Evolutionary conservation across 2,329 filamentous ascomycete genomes (phyloP).

Genomic region (Penicillium brasilianum): DNA sequence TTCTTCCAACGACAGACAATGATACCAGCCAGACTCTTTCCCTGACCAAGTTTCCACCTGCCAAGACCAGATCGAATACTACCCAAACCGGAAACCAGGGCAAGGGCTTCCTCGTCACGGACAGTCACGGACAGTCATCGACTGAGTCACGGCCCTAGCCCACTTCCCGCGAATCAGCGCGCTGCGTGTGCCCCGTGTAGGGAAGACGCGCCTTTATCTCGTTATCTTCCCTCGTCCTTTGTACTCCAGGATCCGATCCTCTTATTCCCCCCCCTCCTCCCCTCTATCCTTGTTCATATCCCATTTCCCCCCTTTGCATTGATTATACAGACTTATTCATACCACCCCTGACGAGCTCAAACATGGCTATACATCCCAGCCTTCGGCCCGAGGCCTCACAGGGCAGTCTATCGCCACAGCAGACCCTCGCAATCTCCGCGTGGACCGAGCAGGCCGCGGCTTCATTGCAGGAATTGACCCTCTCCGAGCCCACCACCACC

Average conservation of each 20-base stretch:
- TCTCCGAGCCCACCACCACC: constrained; percentile 35
- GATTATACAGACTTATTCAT: neutral
- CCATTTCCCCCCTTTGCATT: neutral
- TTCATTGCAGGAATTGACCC: constrained; percentile 42
- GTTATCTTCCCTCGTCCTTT: constrained; percentile 23
- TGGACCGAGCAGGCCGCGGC: constrained; percentile 62
- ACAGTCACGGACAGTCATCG: neutral
- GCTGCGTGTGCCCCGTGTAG: constrained; percentile 26
- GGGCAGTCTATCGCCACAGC: constrained; percentile 41
- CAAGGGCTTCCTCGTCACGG: constrained; percentile 23
- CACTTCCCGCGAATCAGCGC: constrained; percentile 30
- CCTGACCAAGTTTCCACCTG: neutral
- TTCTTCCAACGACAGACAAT: neutral
- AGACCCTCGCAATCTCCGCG: constrained; percentile 65
- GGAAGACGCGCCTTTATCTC: constrained; percentile 23
- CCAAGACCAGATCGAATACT: neutral
- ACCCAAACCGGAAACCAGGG: constrained; percentile 27
- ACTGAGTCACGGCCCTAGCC: neutral
- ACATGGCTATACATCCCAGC: constrained; percentile 52
- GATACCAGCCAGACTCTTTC: neutral
- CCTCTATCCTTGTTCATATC: constrained; percentile 12
- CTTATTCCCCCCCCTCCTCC: constrained; percentile 9
- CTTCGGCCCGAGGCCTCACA: constrained; percentile 34
- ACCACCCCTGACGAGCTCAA: constrained; percentile 7
- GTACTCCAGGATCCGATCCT: constrained; percentile 3